Evolutionary conservation across 2,329 filamentous ascomycete genomes (phyloP).

Genomic region (Helminthosporium solani): DNA sequence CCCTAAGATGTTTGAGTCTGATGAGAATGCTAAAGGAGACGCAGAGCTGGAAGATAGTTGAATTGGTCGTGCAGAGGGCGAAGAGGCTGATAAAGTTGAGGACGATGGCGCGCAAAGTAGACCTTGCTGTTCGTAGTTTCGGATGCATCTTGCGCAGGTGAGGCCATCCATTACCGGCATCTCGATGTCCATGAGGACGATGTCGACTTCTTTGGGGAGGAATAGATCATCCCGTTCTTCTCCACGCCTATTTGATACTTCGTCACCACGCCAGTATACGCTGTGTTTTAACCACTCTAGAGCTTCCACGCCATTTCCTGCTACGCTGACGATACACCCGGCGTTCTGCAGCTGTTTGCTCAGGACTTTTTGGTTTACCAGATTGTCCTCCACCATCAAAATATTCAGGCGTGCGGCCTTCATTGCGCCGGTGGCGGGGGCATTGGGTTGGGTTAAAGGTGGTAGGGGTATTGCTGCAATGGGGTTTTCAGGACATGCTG

Average conservation of each 20-base stretch:
- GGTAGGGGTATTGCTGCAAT: conserved; percentile 1
- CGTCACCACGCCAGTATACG: conserved; percentile 20
- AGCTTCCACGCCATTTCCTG: conserved; percentile 43
- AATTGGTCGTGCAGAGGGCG: not conserved
- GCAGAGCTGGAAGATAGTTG: conserved; percentile 3
- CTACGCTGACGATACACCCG: conserved; percentile 40
- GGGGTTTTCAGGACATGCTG: conserved; percentile 12
- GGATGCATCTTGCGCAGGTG: conserved; percentile 29
- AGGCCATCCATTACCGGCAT: conserved; percentile 41
- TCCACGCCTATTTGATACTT: too few species aligned
- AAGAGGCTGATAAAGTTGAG: too few species aligned
- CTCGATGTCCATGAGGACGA: conserved; percentile 37
- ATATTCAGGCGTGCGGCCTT: conserved; percentile 22
- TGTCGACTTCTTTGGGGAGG: conserved; percentile 16
- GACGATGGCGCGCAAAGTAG: too few species aligned
- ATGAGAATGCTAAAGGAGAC: not conserved
- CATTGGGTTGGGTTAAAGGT: conserved; percentile 8
- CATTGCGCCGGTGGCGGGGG: conserved; percentile 25
- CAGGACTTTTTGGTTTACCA: conserved; percentile 46
- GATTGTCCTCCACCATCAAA: conserved; percentile 43
- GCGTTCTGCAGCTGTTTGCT: conserved; percentile 41
- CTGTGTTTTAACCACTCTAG: conserved; percentile 38
- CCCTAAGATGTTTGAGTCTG: not conserved
- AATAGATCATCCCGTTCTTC: not conserved
- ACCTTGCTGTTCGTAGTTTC: conserved; percentile 27